Base-by-base conservation (phyloP, 1,139 yeast species). In the Scheffersomyces insectosa region DNA sequence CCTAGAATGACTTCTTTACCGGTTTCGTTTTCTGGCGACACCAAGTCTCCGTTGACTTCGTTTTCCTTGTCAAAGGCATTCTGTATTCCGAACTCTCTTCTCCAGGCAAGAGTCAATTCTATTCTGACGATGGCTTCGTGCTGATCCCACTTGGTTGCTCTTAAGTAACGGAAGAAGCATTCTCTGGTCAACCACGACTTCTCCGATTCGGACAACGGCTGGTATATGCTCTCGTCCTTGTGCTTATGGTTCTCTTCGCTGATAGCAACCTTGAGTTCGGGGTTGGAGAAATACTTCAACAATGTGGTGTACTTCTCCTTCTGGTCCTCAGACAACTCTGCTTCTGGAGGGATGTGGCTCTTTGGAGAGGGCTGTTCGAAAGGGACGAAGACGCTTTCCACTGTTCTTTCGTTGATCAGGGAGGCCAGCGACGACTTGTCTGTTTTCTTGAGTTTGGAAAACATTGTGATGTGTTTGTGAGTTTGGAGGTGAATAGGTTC, bases 321-420 rank as follows among this genome's bases (percentile, higher is more conserved):
- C 37, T 59, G 57, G 13, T 45, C 45, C 6, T 38, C 42, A 1
- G 78, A 70, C 38, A 91, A 70, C 39, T 70, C 63, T 5, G 61
- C 61, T 14, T 73, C 79, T 36, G 61, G 57, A 0, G 93, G 93
- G 3, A 82, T 77, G 33, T 59, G 62, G 33, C 85, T 68, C 28
- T 63, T 61, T 1, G 58, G 45, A 3, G 85, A 76, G 1, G 87
- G 80, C 1, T 54, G 54, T 8, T 65, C 68, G 54, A 86, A 84
- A 2, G 95, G 93, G 7, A 63, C 46, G 42, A 55, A 60, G 3
- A 60, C 63, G 25, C 48, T 49, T 41, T 53, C 54, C 28, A 55
- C 43, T 29, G 40, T 16, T 23, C 36, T 34, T 6, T 45, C 44
- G 16, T 48, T 47, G 15, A 42, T 36, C 4, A 44, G 37, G 5